Conservation (phyloP, 371 early-diverging fungal species). For the Dichotomocladium elegans region DNA sequence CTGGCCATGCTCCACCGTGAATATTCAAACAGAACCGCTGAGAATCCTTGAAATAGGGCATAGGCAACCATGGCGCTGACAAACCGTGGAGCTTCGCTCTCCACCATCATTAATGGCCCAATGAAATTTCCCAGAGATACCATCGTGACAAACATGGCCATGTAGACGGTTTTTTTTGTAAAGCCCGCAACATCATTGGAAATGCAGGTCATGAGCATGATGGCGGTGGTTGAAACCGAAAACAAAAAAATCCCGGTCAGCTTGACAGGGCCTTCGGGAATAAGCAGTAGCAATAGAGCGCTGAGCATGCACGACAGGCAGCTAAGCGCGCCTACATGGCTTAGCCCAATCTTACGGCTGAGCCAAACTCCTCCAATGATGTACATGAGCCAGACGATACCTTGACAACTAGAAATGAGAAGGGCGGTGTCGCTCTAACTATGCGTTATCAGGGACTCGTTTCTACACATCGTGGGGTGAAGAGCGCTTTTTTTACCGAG, state of each 20-base stretch:
- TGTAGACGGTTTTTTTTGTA: slow-evolving; percentile 6
- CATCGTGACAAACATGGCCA: not conserved
- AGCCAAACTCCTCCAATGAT: not conserved
- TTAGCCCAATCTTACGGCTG: not conserved
- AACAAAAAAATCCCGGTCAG: not conserved
- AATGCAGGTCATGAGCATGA: not conserved
- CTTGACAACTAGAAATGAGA: not conserved
- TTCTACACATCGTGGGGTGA: no score
- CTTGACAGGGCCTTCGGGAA: not conserved
- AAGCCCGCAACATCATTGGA: not conserved
- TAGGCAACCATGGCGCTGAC: slow-evolving; percentile 22
- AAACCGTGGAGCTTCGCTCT: slow-evolving; percentile 7
- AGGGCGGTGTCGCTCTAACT: not conserved
- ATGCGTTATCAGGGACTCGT: not conserved
- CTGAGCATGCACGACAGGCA: slow-evolving; percentile 7
- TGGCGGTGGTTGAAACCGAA: not conserved
- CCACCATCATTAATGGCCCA: slow-evolving; percentile 9
- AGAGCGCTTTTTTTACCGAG: slow-evolving; percentile 7
- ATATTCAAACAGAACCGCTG: slow-evolving; percentile 3
- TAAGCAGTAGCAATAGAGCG: not conserved
- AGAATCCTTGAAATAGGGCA: slow-evolving; percentile 12
- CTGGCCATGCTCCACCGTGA: slow-evolving; percentile 21
- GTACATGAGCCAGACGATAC: not conserved
- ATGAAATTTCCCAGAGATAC: slow-evolving; percentile 2
- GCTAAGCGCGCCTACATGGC: not conserved